phyloP scores from a whole-genome alignment of 352 stramenopile genomes.

The Globisporangium echinulatum region DNA sequence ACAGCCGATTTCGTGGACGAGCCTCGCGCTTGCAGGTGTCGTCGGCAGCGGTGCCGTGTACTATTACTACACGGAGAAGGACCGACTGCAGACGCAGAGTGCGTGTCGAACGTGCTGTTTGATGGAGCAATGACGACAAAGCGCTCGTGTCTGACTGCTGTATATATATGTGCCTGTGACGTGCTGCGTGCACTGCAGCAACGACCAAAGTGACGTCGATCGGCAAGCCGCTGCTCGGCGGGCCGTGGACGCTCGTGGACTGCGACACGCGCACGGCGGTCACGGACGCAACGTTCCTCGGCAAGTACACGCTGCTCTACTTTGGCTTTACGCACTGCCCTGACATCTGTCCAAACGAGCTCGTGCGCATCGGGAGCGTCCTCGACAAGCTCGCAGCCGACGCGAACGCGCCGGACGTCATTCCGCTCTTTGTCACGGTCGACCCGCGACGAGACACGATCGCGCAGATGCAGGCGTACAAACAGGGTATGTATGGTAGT shows the following conservation, averaged over 20 bases:
- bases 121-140: not conserved
- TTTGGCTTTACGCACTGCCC: constrained; percentile 99
- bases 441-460: constrained; percentile 97
- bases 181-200: constrained; percentile 19
- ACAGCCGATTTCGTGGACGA: constrained; percentile 83
- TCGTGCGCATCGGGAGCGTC: constrained; percentile 96
- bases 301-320: constrained; percentile 97
- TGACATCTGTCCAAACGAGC: constrained; percentile 99
- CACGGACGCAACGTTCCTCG: constrained; percentile 88
- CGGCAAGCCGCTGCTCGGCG: constrained; percentile 89
- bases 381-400: constrained; percentile 88
- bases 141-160: no score
- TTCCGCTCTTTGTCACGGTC: constrained; percentile 97
- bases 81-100: constrained; percentile 82
- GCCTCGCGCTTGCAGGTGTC: constrained; percentile 63
- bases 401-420: constrained; percentile 41
- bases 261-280: constrained; percentile 78
- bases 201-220: constrained; percentile 85
- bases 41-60: constrained; percentile 69
- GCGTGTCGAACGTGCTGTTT: constrained; percentile 9
- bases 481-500: constrained; percentile 52
- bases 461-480: constrained; percentile 94
- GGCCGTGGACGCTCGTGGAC: constrained; percentile 91
- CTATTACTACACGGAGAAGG: constrained; percentile 90
- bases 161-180: no score